These are phyloP conservation scores for Penicillium sumatraense DNA, from an alignment of 2,329 filamentous ascomycete genomes.

Conservation along the genomic window DNA sequence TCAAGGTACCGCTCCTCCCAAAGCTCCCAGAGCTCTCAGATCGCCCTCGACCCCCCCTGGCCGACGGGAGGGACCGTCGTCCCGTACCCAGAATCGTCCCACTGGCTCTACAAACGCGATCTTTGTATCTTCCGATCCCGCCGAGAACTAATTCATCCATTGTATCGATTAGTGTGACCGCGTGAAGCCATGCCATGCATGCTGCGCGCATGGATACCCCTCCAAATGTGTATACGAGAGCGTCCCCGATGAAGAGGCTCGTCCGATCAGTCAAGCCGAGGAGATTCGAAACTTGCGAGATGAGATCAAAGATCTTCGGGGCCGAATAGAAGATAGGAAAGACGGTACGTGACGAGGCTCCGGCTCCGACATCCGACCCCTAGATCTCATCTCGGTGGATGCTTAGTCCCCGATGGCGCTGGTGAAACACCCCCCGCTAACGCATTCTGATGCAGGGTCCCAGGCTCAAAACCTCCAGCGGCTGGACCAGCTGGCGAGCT, in stretches of 20 bases:
- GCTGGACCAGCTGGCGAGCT: slow-evolving; percentile 35
- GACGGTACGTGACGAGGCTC: slow-evolving; percentile 25
- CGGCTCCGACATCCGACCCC: neutral
- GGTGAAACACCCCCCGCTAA: slow-evolving; percentile 8
- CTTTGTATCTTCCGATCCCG: neutral
- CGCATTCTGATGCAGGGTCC: slow-evolving; percentile 16
- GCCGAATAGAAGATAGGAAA: slow-evolving; percentile 27
- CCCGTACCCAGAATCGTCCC: slow-evolving; percentile 1
- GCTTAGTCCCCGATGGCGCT: slow-evolving; percentile 1
- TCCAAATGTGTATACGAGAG: slow-evolving; percentile 44
- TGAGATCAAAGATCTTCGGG: slow-evolving; percentile 39
- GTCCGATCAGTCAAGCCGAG: slow-evolving; percentile 41
- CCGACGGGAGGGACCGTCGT: slow-evolving; percentile 18
- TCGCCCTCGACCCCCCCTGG: slow-evolving; percentile 11
- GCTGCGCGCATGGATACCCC: slow-evolving; percentile 45
- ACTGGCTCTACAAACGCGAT: neutral
- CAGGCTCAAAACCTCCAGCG: slow-evolving; percentile 28
- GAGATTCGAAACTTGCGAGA: slow-evolving; percentile 41
- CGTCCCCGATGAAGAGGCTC: slow-evolving; percentile 36
- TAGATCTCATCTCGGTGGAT: neutral
- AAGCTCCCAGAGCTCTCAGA: too few species aligned
- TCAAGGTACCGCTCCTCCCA: slow-evolving; percentile 43
- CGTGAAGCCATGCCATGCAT: slow-evolving; percentile 45
- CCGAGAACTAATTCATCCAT: slow-evolving; percentile 20
- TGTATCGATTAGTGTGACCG: slow-evolving; percentile 39